Percentiles rank a stretch among this genome's conserved stretches.
These are phyloP conservation scores for Nevesoporus exiguus DNA, from an alignment of 768 basidiomycete genomes.

Conservation along the genomic window DNA sequence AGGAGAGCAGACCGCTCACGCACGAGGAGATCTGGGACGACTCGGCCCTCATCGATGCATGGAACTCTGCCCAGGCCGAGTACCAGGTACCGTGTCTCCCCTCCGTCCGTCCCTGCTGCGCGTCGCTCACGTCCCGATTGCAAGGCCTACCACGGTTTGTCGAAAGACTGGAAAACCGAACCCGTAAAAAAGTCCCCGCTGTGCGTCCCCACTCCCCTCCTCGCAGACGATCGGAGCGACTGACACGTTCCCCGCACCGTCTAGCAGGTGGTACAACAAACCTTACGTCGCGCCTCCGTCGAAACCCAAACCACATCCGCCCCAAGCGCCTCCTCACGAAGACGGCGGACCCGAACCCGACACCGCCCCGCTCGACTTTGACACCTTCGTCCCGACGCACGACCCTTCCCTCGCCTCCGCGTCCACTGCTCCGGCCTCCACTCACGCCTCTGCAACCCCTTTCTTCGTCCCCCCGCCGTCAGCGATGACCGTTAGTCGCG, in stretches of 20 bases:
- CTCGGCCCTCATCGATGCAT: slow-evolving; percentile 75
- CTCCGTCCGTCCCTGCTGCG: background rate
- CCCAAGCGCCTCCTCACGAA: background rate
- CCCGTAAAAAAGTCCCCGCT: slow-evolving; percentile 68
- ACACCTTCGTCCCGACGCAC: slow-evolving; percentile 67
- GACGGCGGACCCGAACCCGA: slow-evolving; percentile 37
- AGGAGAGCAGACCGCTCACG: slow-evolving; percentile 61
- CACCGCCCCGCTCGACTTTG: slow-evolving; percentile 64
- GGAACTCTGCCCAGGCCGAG: slow-evolving; percentile 82
- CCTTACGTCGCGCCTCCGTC: slow-evolving; percentile 34
- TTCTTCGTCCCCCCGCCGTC: slow-evolving; percentile 30
- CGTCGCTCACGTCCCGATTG: background rate
- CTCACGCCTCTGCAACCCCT: slow-evolving; percentile 13
- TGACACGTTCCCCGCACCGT: background rate
- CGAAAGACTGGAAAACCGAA: slow-evolving; percentile 67
- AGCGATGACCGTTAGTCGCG: slow-evolving; percentile 49
- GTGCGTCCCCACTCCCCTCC: slow-evolving; percentile 40
- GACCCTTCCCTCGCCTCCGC: slow-evolving; percentile 55
- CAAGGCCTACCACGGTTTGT: slow-evolving; percentile 60
- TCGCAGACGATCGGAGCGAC: background rate
- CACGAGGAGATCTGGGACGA: slow-evolving; percentile 86
- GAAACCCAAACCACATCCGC: slow-evolving; percentile 8
- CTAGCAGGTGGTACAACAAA: slow-evolving; percentile 72
- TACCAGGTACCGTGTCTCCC: slow-evolving; percentile 48
- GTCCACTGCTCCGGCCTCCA: slow-evolving; percentile 8